Evolutionary conservation across 352 stramenopile species (phyloP), one percentile per base, ranked within the genome.

Genomic region (Phytopythium helicoides): DNA sequence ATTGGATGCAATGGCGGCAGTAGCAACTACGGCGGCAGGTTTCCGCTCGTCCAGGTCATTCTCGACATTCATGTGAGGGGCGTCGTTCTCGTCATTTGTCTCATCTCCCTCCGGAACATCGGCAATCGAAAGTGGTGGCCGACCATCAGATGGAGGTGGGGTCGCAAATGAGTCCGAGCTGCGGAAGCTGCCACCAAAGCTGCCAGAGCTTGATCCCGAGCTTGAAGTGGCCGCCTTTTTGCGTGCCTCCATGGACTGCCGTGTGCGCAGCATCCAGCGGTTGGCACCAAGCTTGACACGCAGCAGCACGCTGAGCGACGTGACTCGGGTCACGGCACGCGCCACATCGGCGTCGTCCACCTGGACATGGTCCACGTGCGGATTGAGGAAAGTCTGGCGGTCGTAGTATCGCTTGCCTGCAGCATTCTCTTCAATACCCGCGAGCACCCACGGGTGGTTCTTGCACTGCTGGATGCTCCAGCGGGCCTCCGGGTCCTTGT

Each of bases 211-310:
- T n/a, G n/a, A n/a, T n/a, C n/a, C n/a, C n/a, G n/a, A n/a, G n/a
- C n/a, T n/a, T n/a, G n/a, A n/a, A n/a, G n/a, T n/a, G n/a, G 42
- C 42, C 35, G 26, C 16, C 31, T 47, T 65, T 38, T 68, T 73
- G 42, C 66, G 60, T 48, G 79, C 66, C 22, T 87, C 70, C 5
- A 86, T 63, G 52, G 82, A 84, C 61, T 59, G 67, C 55, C 76
- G 75, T 19, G 84, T 81, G 60, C 86, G 87, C 46, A 69, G 69
- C 53, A 81, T 86, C 84, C 81, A 94, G 52, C 81, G 86, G 64
- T 84, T 91, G 33, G 76, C 78, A 16, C 76, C 76, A 18, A 94
- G 52, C 59, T 94, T 89, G 25, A 94, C 78, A 28, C 79, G 82
- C 55, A 91, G 61, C 42, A 94, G 68, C 25, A 88, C 76, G 42